Evolutionary conservation across 352 stramenopile genomes (phyloP).

Genomic region (Pythium periplocum): DNA sequence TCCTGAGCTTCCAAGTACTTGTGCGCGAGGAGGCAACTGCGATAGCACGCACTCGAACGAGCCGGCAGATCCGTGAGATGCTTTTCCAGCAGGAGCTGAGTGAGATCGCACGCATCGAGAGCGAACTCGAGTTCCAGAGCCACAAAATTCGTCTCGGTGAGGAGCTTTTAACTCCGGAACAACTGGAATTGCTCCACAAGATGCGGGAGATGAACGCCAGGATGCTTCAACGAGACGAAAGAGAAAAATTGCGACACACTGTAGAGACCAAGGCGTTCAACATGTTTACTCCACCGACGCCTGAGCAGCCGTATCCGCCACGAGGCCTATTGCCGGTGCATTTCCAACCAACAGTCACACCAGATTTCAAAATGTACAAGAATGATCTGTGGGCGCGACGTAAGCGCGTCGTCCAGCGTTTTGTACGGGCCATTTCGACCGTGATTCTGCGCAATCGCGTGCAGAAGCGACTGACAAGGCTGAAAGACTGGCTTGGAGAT

Average conservation of each 20-base stretch:
- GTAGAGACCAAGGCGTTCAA: conserved; percentile 33
- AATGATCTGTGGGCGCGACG: conserved; percentile 83
- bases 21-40: conserved; percentile 42
- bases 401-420: conserved; percentile 56
- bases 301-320: conserved; percentile 20
- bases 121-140: conserved; percentile 83
- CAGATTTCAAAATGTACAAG: conserved; percentile 84
- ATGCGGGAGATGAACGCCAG: conserved; percentile 38
- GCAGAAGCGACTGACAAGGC: conserved; percentile 43
- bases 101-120: conserved; percentile 68
- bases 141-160: conserved; percentile 61
- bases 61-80: conserved; percentile 70
- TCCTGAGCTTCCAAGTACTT: conserved; percentile 48
- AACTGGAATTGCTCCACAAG: conserved; percentile 39
- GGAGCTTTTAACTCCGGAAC: conserved; percentile 40
- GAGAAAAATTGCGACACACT: conserved; percentile 37
- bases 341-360: conserved; percentile 24
- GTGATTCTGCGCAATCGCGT: conserved; percentile 65
- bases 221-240: conserved; percentile 23
- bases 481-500: conserved; percentile 48
- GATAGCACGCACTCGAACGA: conserved; percentile 32
- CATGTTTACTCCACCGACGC: conserved; percentile 20
- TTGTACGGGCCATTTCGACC: conserved; percentile 66
- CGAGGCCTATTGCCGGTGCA: conserved; percentile 37
- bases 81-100: conserved; percentile 79